Evolutionary conservation across 2,329 filamentous ascomycete genomes (phyloP).

Genomic region (Mycosphaerella sp.): DNA sequence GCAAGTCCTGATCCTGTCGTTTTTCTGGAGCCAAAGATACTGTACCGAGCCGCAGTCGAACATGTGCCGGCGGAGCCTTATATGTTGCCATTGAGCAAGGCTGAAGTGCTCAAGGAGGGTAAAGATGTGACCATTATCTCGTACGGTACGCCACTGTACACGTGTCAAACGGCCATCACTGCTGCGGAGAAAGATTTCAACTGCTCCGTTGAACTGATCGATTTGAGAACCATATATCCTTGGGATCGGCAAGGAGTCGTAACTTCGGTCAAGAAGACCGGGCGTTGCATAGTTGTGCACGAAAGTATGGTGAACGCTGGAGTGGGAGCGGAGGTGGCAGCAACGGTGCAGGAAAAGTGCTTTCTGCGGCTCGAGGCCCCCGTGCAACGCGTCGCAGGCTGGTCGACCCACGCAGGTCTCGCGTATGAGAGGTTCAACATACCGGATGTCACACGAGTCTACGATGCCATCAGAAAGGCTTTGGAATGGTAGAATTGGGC

Average conservation of each 20-base stretch:
- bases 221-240: conserved; percentile 80
- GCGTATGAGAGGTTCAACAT: conserved; percentile 65
- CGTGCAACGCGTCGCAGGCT: conserved; percentile 78
- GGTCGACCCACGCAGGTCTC: conserved; percentile 76
- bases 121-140: conserved; percentile 77
- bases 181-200: conserved; percentile 69
- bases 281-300: conserved; percentile 79
- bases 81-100: conserved; percentile 76
- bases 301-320: conserved; percentile 89
- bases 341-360: conserved; percentile 79
- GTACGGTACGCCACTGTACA: conserved; percentile 85
- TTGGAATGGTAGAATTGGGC: conserved; percentile 37
- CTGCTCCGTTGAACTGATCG: conserved; percentile 75
- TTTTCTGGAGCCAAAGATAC: conserved; percentile 90
- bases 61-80: conserved; percentile 79
- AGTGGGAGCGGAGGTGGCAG: conserved; percentile 81
- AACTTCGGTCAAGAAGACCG: conserved; percentile 78
- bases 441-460: conserved; percentile 72
- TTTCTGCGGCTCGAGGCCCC: conserved; percentile 81
- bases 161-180: conserved; percentile 68
- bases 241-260: conserved; percentile 82
- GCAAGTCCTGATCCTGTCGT: conserved; percentile 76
- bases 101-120: conserved; percentile 74
- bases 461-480: conserved; percentile 44
- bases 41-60: conserved; percentile 87